These are phyloP conservation scores for Brassica carinata DNA, from an alignment of 345 rosid genomes.

Conservation along the genomic window DNA sequence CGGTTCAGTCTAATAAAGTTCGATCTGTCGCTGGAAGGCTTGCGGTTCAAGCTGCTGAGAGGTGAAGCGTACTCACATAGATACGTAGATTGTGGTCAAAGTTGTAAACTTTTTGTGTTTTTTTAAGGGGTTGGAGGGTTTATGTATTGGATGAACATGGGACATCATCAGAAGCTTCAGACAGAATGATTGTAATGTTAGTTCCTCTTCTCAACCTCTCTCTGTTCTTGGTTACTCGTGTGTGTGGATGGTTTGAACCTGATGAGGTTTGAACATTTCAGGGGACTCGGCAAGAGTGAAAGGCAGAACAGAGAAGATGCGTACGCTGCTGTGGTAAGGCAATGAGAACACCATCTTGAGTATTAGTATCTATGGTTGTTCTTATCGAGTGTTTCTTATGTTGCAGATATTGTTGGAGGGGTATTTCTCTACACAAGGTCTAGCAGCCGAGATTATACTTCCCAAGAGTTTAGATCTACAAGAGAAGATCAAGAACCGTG, in stretches of 20 bases:
- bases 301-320: constrained; percentile 68
- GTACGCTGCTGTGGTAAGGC: constrained; percentile 79
- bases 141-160: constrained; percentile 90
- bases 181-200: constrained; percentile 77
- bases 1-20: constrained; percentile 78
- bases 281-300: constrained; percentile 68
- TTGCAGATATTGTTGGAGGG: constrained; percentile 85
- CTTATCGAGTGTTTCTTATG: neutral
- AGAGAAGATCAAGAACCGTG: constrained; percentile 68
- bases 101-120: constrained; percentile 21
- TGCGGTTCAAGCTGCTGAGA: constrained; percentile 75
- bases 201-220: constrained; percentile 8
- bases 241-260: neutral
- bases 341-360: neutral
- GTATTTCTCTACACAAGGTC: constrained; percentile 65
- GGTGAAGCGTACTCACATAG: constrained; percentile 38
- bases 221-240: neutral
- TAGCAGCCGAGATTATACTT: constrained; percentile 66
- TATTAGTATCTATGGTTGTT: neutral
- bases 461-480: constrained; percentile 71
- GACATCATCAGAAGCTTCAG: constrained; percentile 67
- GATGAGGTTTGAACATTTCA: constrained; percentile 37
- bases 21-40: constrained; percentile 83
- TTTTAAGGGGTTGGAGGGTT: constrained; percentile 84
- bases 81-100: neutral